Evolutionary conservation across 306 rosid genomes (phyloP), one percentile per base, ranked within the genome.

Genomic region (Rubus parviflorus): DNA sequence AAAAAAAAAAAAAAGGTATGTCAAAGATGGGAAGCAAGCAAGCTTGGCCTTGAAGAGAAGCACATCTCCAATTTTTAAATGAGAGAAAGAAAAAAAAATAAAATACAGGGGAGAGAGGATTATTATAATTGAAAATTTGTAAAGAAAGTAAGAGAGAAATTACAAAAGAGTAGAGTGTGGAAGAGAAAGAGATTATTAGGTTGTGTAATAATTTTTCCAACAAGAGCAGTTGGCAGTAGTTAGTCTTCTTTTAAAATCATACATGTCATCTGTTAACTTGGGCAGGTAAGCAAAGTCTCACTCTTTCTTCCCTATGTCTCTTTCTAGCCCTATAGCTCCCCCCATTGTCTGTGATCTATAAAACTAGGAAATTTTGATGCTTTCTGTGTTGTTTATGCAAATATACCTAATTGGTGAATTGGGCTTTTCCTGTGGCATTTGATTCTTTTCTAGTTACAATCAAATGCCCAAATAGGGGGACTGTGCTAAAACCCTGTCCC

Each of bases 171-270:
- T 84, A 67, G 79, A 87, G 88, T 66, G 82, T 60, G 75, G 77
- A 53, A 77, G 43, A 76, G 71, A 86, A 46, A 77, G 86, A 76
- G 88, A 85, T 91, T 61, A 23, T 60, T 23, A 84, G 91, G 81
- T 87, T 81, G 52, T 68, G 90, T 89, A 94, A 92, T 89, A 85
- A 92, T 89, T 87, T 81, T 77, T 76, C 77, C 87, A 89, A 80
- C 88, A 87, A 81, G 92, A 87, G 97, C 92, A 90, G 98, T 89
- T 92, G 96, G 93, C 91, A 84, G 89, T 90, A n/a, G 95, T 88
- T 88, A 87, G 85, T 81, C 70, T 80, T 89, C 88, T 87, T 89
- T 90, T 88, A 87, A 92, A 89, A 84, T 89, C 93, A 89, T 88
- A 83, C 83, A 88, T 84, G 89, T 85, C 92, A 86, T 87, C 76